These are phyloP conservation scores for Cystobasidium tubakii DNA, from an alignment of 768 basidiomycete species.

Conservation along the genomic window DNA sequence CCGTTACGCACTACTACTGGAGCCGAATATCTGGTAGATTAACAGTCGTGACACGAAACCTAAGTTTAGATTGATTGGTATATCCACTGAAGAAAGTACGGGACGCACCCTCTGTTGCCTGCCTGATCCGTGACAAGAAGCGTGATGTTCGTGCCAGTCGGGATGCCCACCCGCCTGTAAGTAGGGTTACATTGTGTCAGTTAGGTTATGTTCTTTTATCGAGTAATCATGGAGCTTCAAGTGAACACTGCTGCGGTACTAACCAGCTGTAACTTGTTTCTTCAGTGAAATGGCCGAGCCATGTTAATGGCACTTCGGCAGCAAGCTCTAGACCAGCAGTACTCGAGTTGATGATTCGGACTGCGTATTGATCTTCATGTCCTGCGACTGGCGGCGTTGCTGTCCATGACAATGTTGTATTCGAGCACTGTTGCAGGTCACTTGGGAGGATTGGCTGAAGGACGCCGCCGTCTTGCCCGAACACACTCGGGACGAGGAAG, in stretches of 20 bases:
- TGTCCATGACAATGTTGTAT: constrained; percentile 1
- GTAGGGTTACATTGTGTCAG: too few species aligned
- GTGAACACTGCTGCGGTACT: too few species aligned
- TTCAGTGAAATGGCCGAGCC: not conserved
- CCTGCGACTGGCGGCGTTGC: not conserved
- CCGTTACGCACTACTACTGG: not conserved
- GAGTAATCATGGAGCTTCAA: too few species aligned
- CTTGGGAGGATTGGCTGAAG: not conserved
- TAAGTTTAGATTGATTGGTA: too few species aligned
- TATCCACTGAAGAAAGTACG: not conserved
- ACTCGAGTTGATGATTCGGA: not conserved
- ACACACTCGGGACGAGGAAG: not conserved
- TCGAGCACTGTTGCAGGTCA: not conserved
- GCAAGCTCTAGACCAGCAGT: constrained; percentile 3
- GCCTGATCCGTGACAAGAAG: constrained; percentile 2
- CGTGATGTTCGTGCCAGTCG: not conserved
- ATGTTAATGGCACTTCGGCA: not conserved
- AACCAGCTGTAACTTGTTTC: constrained; percentile 5
- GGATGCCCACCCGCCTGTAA: constrained; percentile 6
- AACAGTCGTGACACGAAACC: not conserved
- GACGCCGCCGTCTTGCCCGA: not conserved
- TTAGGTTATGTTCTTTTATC: too few species aligned
- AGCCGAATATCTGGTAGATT: not conserved
- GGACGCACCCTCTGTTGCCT: constrained; percentile 1
- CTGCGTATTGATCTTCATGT: not conserved